Conservation (phyloP, 2,329 filamentous ascomycete genomes). For the Colletotrichum higginsianum region DNA sequence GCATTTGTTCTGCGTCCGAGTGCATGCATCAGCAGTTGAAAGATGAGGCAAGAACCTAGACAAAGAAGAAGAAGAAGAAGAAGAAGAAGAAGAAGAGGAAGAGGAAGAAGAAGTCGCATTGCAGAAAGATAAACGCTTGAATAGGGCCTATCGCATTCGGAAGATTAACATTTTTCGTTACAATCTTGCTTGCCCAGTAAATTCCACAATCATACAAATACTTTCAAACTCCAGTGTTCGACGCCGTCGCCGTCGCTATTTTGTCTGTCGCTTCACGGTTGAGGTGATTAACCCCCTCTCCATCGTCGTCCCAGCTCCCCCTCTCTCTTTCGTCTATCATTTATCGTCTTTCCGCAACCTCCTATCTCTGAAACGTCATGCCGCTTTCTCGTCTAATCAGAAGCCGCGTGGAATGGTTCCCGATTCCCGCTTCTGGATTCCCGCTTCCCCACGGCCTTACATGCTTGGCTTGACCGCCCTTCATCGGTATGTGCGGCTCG, state of each 20-base stretch:
- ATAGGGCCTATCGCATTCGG: not conserved
- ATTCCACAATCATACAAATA: constrained; percentile 1
- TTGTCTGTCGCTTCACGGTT: constrained; percentile 2
- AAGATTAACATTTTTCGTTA: constrained; percentile 26
- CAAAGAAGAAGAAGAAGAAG: not conserved
- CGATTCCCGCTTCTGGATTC: constrained; percentile 16
- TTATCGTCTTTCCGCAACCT: not conserved
- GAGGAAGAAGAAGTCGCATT: not conserved
- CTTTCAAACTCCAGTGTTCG: not conserved
- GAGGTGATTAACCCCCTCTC: not conserved
- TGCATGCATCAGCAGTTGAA: not conserved
- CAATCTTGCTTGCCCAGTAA: constrained; percentile 21
- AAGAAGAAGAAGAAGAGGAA: not conserved
- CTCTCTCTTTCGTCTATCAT: not conserved
- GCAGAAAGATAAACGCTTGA: not conserved
- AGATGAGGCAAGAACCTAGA: not conserved
- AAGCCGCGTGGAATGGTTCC: not conserved
- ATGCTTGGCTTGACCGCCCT: not conserved
- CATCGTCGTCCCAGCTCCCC: constrained; percentile 11
- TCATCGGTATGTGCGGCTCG: constrained; percentile 53
- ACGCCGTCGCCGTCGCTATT: constrained; percentile 19
- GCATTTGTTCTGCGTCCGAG: constrained; percentile 6
- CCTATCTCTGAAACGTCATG: constrained; percentile 20
- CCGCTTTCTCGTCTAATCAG: constrained; percentile 14
- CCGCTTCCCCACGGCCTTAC: not conserved